Evolutionary conservation across 176 grass and related monocot genomes (phyloP).

Genomic region (Eleusine indica): DNA sequence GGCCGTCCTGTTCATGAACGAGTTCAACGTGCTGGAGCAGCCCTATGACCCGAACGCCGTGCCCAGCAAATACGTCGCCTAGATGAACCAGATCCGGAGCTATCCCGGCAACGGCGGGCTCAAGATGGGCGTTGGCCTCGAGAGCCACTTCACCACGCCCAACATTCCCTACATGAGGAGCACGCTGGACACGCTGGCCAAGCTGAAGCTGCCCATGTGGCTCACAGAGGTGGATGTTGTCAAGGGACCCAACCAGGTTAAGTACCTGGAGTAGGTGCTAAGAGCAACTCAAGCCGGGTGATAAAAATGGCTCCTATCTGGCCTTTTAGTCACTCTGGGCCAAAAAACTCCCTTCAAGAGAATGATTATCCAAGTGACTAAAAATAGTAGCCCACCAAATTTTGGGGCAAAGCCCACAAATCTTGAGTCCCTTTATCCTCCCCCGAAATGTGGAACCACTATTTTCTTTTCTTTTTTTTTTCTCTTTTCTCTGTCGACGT

Average conservation of each 20-base stretch:
- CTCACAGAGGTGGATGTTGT: slow-evolving; percentile 57
- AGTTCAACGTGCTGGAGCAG: slow-evolving; percentile 57
- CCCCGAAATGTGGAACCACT: too few species aligned
- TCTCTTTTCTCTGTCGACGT: too few species aligned
- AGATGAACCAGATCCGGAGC: slow-evolving; percentile 26
- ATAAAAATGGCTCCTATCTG: too few species aligned
- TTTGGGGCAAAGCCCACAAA: too few species aligned
- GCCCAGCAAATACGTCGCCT: slow-evolving; percentile 41
- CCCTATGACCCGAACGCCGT: slow-evolving; percentile 15
- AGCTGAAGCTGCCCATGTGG: slow-evolving; percentile 49
- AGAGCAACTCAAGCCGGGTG: too few species aligned
- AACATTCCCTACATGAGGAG: slow-evolving; percentile 54
- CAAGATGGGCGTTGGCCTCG: slow-evolving; percentile 50
- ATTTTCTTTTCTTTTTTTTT: too few species aligned
- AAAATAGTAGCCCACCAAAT: too few species aligned
- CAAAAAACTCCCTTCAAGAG: too few species aligned
- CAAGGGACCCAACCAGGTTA: slow-evolving; percentile 10
- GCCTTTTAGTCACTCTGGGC: too few species aligned
- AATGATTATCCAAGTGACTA: too few species aligned
- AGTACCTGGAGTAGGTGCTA: slow-evolving; percentile 48
- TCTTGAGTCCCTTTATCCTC: too few species aligned
- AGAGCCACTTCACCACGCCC: slow-evolving; percentile 48
- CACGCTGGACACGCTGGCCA: slow-evolving; percentile 45
- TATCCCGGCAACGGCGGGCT: background rate
- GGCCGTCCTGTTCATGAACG: slow-evolving; percentile 48